Percentiles rank a stretch among this genome's conserved stretches.
Conservation (phyloP, 2,329 filamentous ascomycete species). For the Penicillium palitans region DNA sequence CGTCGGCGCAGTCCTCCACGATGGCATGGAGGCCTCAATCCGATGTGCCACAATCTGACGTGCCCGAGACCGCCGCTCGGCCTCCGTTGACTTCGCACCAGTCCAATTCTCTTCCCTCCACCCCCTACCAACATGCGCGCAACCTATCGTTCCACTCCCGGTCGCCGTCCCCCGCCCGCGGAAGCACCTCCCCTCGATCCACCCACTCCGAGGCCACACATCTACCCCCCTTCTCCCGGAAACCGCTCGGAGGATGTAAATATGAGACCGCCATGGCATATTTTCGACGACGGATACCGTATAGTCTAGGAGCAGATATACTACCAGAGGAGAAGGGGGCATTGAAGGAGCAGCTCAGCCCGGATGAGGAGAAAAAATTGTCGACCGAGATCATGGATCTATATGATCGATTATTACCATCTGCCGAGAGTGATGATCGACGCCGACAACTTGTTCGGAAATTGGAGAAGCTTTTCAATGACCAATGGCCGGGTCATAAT, state of each 20-base stretch:
- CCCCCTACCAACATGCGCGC: conserved; percentile 83
- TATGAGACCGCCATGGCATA: conserved; percentile 85
- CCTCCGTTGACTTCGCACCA: conserved; percentile 61
- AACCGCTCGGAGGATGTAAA: conserved; percentile 70
- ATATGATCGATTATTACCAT: conserved; percentile 82
- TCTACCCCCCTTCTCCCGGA: conserved; percentile 66
- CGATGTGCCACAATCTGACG: conserved; percentile 32
- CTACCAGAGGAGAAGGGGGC: conserved; percentile 69
- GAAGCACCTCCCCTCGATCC: conserved; percentile 83
- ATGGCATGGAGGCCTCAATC: conserved; percentile 44
- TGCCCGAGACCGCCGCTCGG: conserved; percentile 43
- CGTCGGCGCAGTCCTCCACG: conserved; percentile 40
- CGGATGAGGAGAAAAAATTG: conserved; percentile 72
- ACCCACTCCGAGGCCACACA: conserved; percentile 87
- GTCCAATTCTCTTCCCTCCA: conserved; percentile 90
- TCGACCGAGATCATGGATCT: conserved; percentile 81
- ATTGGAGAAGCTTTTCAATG: conserved; percentile 81
- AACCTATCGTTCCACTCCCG: conserved; percentile 78
- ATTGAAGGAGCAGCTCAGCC: conserved; percentile 68
- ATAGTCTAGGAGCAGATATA: conserved; percentile 79
- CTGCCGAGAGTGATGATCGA: conserved; percentile 72
- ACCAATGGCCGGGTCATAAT: conserved; percentile 86
- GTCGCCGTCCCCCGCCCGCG: conserved; percentile 74
- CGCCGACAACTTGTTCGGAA: conserved; percentile 78
- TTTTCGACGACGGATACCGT: conserved; percentile 84